Percentiles rank a stretch among this genome's conserved stretches.
Evolutionary conservation across 2,329 filamentous ascomycete genomes (phyloP).

Genomic region (Penicillium aurantiogriseum): DNA sequence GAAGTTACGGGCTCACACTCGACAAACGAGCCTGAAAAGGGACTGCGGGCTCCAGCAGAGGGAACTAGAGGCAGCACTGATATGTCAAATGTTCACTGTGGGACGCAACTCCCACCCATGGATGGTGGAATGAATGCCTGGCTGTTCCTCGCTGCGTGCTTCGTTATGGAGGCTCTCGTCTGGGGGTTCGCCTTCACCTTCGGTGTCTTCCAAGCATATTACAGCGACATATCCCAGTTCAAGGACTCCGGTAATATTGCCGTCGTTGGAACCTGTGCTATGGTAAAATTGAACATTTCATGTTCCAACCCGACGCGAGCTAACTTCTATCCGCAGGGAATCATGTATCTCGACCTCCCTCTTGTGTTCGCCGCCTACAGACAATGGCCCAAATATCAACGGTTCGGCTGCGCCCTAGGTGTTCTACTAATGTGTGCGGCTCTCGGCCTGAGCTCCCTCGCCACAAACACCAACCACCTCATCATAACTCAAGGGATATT

Average conservation of each 20-base stretch:
- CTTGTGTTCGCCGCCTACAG: slow-evolving; percentile 20
- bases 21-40: slow-evolving; percentile 5
- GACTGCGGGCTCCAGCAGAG: neutral
- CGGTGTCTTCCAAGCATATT: slow-evolving; percentile 33
- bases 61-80: neutral
- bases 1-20: neutral
- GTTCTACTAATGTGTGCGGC: slow-evolving; percentile 25
- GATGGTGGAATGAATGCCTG: slow-evolving; percentile 44
- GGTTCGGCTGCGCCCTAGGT: slow-evolving; percentile 18
- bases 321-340: neutral
- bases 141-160: slow-evolving; percentile 52
- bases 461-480: slow-evolving; percentile 20
- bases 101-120: slow-evolving; percentile 24
- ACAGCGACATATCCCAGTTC: slow-evolving; percentile 18
- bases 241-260: slow-evolving; percentile 14
- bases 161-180: slow-evolving; percentile 54
- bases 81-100: neutral
- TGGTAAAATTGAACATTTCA: neutral
- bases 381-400: slow-evolving; percentile 15
- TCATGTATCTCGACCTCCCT: slow-evolving; percentile 9
- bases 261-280: slow-evolving; percentile 25
- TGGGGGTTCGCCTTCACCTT: slow-evolving; percentile 44
- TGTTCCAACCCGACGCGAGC: neutral
- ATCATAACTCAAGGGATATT: slow-evolving; percentile 26
- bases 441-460: slow-evolving; percentile 24